phyloP scores from a whole-genome alignment of 140 eudicot genomes.

The Erigeron philadelphicus region DNA sequence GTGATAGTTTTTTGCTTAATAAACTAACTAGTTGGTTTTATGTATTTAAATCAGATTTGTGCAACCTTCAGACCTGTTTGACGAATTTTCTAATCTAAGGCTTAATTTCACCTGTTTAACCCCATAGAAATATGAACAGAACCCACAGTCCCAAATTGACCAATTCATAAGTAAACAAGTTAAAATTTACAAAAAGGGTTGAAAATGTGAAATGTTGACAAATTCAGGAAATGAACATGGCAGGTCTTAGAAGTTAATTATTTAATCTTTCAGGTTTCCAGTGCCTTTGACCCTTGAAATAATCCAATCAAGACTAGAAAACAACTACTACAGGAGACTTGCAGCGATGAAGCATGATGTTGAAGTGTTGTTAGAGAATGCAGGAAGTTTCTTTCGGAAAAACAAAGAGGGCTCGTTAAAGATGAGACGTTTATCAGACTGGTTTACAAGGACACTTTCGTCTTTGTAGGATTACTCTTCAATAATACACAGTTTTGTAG shows the following conservation, averaged over 20 bases:
- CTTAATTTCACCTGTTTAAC: no score
- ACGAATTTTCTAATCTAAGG: no score
- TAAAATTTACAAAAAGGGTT: neutral
- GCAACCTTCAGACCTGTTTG: no score
- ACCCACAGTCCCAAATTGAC: neutral
- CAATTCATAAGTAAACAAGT: neutral
- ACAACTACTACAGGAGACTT: conserved; percentile 72
- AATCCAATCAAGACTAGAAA: conserved; percentile 64
- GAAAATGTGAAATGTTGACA: neutral
- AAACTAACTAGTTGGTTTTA: no score
- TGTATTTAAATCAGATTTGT: no score
- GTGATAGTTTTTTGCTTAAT: no score
- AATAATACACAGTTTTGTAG: conserved; percentile 55
- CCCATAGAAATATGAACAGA: neutral
- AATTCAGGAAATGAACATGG: neutral
- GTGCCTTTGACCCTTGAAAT: conserved; percentile 80
- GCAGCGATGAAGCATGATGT: conserved; percentile 82
- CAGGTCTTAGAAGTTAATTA: neutral
- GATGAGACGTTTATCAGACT: conserved; percentile 56
- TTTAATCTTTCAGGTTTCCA: conserved; percentile 57
- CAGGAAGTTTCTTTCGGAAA: conserved; percentile 41
- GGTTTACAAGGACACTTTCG: conserved; percentile 56
- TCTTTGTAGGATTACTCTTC: conserved; percentile 35
- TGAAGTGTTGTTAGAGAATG: conserved; percentile 60
- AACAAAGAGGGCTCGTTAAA: conserved; percentile 44